Base-by-base conservation (phyloP, 116 monocot genomes). In the Trichopus zeylanicus region DNA sequence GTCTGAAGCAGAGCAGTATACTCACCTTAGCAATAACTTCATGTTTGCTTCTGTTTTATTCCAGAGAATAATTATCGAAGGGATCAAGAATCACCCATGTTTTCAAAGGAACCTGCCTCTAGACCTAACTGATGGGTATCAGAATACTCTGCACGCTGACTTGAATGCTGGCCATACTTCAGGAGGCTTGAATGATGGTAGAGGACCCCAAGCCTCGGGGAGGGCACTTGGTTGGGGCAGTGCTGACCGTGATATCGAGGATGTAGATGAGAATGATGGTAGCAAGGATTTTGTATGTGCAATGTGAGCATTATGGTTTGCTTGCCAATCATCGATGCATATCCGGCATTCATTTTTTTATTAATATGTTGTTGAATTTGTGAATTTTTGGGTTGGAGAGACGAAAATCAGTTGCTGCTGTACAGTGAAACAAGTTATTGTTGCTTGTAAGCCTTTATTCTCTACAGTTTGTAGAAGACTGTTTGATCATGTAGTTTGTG, bases 241-340 rank as follows among this genome's bases (percentile, higher is more conserved):
- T 9, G 77, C 74, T 26, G 83, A 80, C 63, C 23, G 76, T 26
- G 86, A 77, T n/a, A n/a, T n/a, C 29, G 86, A 80, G 32, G 85
- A 80, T 6, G 35, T 80, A 1, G 79, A 82, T 33, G 87, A 87
- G 34, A 58, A 70, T 35, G 88, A 83, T 22, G 26, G 63, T 0
- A 88, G 88, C 9, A 83, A 80, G 8, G 88, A 88, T 28, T 82
- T 80, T 66, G 82, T 88, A n/a, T 82, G 79, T 30, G 70, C 76
- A 7, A 13, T 42, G 18, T 42, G n/a, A n/a, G n/a, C n/a, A n/a
- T n/a, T n/a, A n/a, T n/a, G n/a, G n/a, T n/a, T n/a, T n/a, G n/a
- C n/a, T n/a, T n/a, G n/a, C n/a, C n/a, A n/a, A n/a, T n/a, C n/a
- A n/a, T n/a, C n/a, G n/a, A n/a, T n/a, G n/a, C n/a, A n/a, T n/a